Base-by-base conservation (phyloP, 2,329 filamentous ascomycete species). In the Fusarium nodosum region DNA sequence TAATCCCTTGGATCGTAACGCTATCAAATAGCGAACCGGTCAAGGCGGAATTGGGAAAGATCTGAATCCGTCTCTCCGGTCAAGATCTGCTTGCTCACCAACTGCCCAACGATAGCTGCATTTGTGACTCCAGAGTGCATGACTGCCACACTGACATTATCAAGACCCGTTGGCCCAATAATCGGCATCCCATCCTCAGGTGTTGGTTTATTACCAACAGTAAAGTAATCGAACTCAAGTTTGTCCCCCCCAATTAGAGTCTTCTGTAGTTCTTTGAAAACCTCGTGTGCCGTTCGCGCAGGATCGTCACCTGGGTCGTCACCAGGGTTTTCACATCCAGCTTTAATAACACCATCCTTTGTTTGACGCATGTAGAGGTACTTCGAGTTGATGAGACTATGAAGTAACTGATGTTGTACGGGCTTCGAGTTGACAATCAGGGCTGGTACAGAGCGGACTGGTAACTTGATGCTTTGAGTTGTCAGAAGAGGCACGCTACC, bases 121-220 rank as follows among this genome's bases (percentile, higher is more conserved):
- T 69, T 69, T 0, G 66, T 70, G 2, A 70, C 66, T 3, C 67
- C 66, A 28, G 67, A 69, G 39, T 69, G 67, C 66, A 69, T 69
- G 4, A 55, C 66, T 3, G 66, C 67, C n/a, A 69, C 18, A 36
- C 36, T 69, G 3, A 69, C 20, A 6, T 34, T 53, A 3, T 61
- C 52, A 11, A 71, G 6, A 3, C 63, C 67, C 2, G 67, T 55
- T 7, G 36, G 22, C 9, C 67, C 67, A 44, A 70, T 60, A 11
- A 70, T 71, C 7, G 67, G 67, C 12, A 71, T 42, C 3, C 58
- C 39, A 13, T 64, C 63, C 3, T 55, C 28, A 0, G 67, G 67
- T 11, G 60, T 54, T 3, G 67, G 67, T 13, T 67, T 71, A 2
- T 68, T 5, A 5, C 67, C 67, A 12, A 70, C 3, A 0, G 67